phyloP scores from a whole-genome alignment of 176 grass and related monocot species.

The Phoenix dactylifera region DNA sequence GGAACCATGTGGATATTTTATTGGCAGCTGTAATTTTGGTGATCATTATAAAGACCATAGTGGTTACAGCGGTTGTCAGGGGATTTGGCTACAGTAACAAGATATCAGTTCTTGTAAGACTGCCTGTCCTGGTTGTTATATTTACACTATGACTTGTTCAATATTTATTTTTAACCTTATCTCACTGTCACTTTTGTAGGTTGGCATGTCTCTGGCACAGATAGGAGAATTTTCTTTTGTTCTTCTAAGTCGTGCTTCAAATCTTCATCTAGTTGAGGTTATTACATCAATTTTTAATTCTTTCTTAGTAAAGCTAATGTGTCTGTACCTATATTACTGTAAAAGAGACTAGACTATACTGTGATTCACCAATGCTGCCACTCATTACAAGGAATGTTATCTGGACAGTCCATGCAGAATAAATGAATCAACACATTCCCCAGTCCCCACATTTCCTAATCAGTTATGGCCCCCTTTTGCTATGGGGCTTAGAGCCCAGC shows the following conservation, averaged over 20 bases:
- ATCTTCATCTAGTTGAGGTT: conserved; percentile 87
- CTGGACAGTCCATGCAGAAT: too few relatives aligned
- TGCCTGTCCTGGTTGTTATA: neutral
- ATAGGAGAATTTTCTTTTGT: conserved; percentile 99
- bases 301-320: too few relatives aligned
- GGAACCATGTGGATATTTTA: conserved; percentile 99
- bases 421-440: too few relatives aligned
- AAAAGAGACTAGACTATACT: too few relatives aligned
- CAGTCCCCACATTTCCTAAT: too few relatives aligned
- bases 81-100: conserved; percentile 98
- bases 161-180: conserved; percentile 5
- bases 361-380: too few relatives aligned
- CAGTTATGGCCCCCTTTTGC: too few relatives aligned
- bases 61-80: conserved; percentile 81
- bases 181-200: conserved; percentile 38
- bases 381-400: too few relatives aligned
- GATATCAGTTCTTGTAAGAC: conserved; percentile 95
- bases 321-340: too few relatives aligned
- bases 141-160: neutral
- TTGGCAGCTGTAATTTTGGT: conserved; percentile 95
- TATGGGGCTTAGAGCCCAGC: too few relatives aligned
- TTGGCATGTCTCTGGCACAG: conserved; percentile 98
- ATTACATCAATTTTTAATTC: neutral
- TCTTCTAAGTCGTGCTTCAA: conserved; percentile 97
- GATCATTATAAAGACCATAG: conserved; percentile 80